phyloP scores from a whole-genome alignment of 1,139 yeast species.

The Hansenula lynferdii region DNA sequence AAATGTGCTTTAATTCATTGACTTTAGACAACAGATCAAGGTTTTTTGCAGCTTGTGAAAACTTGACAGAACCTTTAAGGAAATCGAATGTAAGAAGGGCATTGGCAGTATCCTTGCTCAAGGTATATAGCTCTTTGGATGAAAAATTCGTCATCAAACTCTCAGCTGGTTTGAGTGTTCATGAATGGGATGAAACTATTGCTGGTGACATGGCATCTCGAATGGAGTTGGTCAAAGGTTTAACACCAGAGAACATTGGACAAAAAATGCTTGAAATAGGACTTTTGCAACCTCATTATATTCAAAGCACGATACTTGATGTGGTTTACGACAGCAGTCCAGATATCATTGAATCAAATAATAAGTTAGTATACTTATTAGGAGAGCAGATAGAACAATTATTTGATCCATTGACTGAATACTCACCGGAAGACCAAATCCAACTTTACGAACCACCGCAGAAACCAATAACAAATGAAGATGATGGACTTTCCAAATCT shows the following conservation, averaged over 20 bases:
- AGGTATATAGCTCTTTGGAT: slow-evolving; percentile 57
- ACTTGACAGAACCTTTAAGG: slow-evolving; percentile 46
- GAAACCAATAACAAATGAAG: slow-evolving; percentile 14
- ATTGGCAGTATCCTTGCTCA: slow-evolving; percentile 68
- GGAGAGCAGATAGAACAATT: slow-evolving; percentile 87
- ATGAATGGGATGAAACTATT: slow-evolving; percentile 63
- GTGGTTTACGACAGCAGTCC: slow-evolving; percentile 61
- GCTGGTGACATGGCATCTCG: slow-evolving; percentile 71
- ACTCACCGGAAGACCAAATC: slow-evolving; percentile 79
- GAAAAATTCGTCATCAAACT: slow-evolving; percentile 15
- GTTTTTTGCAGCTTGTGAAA: slow-evolving; percentile 76
- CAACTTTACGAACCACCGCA: slow-evolving; percentile 40
- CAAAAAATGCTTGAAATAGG: slow-evolving; percentile 48
- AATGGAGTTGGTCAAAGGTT: slow-evolving; percentile 46
- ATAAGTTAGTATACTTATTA: slow-evolving; percentile 63
- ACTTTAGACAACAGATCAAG: slow-evolving; percentile 59
- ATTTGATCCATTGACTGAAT: slow-evolving; percentile 85
- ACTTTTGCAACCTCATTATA: slow-evolving; percentile 46
- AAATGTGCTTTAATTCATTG: slow-evolving; percentile 54
- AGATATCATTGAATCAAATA: slow-evolving; percentile 56
- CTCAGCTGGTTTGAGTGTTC: slow-evolving; percentile 10
- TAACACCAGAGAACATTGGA: slow-evolving; percentile 56
- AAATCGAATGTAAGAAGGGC: slow-evolving; percentile 65
- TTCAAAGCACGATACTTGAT: slow-evolving; percentile 61
- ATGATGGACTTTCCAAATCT: slow-evolving; percentile 33